A percentile compares a stretch with the other conserved stretches of the same genome.
These are phyloP conservation scores for Coprinellus micaceus DNA, from an alignment of 768 basidiomycete species.

Conservation along the genomic window DNA sequence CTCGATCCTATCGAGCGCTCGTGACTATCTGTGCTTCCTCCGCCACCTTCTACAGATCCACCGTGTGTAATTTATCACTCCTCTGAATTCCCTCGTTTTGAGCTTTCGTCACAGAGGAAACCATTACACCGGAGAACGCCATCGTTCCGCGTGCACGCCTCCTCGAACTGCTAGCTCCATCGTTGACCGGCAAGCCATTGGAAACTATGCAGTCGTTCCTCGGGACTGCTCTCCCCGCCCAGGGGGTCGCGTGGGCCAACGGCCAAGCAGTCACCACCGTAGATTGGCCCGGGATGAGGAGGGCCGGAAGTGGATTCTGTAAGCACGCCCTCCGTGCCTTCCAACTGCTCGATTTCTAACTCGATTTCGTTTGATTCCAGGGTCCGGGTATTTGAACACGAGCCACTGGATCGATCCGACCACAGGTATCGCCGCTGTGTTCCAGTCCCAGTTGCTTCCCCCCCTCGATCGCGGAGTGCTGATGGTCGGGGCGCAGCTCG, in stretches of 20 bases:
- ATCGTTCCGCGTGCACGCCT: background rate
- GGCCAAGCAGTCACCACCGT: conserved; percentile 24
- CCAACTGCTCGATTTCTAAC: background rate
- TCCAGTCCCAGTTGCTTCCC: conserved; percentile 19
- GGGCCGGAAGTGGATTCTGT: conserved; percentile 31
- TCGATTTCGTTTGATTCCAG: background rate
- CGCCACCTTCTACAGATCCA: conserved; percentile 32
- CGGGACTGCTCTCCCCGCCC: conserved; percentile 21
- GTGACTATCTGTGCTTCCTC: conserved; percentile 30
- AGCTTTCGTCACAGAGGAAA: background rate
- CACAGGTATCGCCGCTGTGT: conserved; percentile 21
- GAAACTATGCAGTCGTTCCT: conserved; percentile 24
- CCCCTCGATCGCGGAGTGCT: conserved; percentile 8
- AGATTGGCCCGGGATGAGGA: conserved; percentile 26
- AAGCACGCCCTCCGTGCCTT: background rate
- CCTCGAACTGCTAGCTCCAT: background rate
- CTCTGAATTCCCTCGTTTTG: too few species aligned
- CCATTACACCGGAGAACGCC: background rate
- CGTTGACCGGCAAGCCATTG: background rate
- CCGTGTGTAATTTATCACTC: conserved; percentile 11
- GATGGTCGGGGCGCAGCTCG: conserved; percentile 13
- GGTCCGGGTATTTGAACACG: conserved; percentile 13
- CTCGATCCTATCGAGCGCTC: background rate
- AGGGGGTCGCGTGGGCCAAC: conserved; percentile 26
- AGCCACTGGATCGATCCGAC: conserved; percentile 21